Evolutionary conservation across 2,329 filamentous ascomycete species (phyloP).

Genomic region (Trichoderma afroharzianum): DNA sequence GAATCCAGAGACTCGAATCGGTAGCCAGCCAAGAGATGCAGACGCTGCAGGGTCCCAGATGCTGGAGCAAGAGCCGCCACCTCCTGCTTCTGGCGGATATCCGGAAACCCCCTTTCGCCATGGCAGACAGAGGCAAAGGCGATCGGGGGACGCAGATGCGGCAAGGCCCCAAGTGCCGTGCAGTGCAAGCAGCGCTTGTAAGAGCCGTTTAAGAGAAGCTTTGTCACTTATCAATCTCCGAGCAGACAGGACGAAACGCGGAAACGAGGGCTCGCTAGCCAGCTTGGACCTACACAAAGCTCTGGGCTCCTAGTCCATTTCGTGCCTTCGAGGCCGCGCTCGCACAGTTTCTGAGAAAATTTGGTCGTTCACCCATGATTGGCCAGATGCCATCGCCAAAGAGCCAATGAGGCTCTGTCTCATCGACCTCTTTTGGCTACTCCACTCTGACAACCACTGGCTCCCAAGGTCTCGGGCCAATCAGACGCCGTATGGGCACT

Average conservation of each 20-base stretch:
- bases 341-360: constrained; percentile 7
- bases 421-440: constrained; percentile 21
- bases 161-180: constrained; percentile 4
- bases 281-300: constrained; percentile 7
- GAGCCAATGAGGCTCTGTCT: constrained; percentile 22
- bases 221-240: constrained; percentile 19
- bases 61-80: not conserved
- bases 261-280: constrained; percentile 10
- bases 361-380: constrained; percentile 14
- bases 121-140: not conserved
- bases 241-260: constrained; percentile 3
- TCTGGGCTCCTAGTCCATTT: constrained; percentile 7
- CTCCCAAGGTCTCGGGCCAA: constrained; percentile 27
- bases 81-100: constrained; percentile 2
- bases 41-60: not conserved
- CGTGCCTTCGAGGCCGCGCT: constrained; percentile 2
- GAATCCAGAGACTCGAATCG: not conserved
- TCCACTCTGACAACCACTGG: constrained; percentile 25
- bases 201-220: constrained; percentile 11
- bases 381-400: not conserved
- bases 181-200: not conserved
- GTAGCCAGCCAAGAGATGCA: not conserved
- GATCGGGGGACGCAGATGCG: not conserved
- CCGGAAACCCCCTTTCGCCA: not conserved
- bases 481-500: constrained; percentile 28